Conservation (phyloP, 495 filamentous ascomycete genomes). For the Hypoxylon fuscum region DNA sequence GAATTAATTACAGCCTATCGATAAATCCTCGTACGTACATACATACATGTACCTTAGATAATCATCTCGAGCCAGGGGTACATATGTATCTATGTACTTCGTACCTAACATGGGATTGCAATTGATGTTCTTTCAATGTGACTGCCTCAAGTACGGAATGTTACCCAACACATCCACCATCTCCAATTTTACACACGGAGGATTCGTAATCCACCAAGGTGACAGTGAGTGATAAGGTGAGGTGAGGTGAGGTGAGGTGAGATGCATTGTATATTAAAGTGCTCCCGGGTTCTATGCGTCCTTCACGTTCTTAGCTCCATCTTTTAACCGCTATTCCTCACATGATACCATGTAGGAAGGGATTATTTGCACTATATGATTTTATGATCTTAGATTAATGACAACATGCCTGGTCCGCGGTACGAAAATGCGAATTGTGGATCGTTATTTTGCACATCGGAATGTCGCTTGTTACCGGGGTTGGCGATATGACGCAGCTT, state of each 20-base stretch:
- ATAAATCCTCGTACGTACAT: constrained; percentile 17
- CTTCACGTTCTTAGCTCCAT: constrained; percentile 10
- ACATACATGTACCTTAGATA: too few relatives aligned
- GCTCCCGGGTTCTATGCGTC: too few relatives aligned
- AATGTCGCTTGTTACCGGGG: constrained; percentile 45
- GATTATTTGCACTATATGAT: constrained; percentile 18
- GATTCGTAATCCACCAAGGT: constrained; percentile 22
- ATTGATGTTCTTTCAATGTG: too few relatives aligned
- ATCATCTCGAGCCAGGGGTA: too few relatives aligned
- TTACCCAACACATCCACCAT: constrained; percentile 12
- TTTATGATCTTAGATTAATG: constrained; percentile 24
- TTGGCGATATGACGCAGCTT: constrained; percentile 42
- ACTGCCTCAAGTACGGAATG: constrained; percentile 1
- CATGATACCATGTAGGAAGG: constrained; percentile 24
- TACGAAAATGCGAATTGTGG: constrained; percentile 43
- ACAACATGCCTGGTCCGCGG: constrained; percentile 24
- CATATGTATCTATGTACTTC: too few relatives aligned
- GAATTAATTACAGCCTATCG: constrained; percentile 5
- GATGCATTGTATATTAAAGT: constrained; percentile 1
- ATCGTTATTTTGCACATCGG: constrained; percentile 46
- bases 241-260: not conserved
- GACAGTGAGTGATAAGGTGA: constrained; percentile 9
- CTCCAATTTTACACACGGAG: constrained; percentile 9
- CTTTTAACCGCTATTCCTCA: not conserved
- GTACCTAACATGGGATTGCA: too few relatives aligned